Base-by-base conservation (phyloP, 2,329 filamentous ascomycete species). In the Leptographium procerum region DNA sequence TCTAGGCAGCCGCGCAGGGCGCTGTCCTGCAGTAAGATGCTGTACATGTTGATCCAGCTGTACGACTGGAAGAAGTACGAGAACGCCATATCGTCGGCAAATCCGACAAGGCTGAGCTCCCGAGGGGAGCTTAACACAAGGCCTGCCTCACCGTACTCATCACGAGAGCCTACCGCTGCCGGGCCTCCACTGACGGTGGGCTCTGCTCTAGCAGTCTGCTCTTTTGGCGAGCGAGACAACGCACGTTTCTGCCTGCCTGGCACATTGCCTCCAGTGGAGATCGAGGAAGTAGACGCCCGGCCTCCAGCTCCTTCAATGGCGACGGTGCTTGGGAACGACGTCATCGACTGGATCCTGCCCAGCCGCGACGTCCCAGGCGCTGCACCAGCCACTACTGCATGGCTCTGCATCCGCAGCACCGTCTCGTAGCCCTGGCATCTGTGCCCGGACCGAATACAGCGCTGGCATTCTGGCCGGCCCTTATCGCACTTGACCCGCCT, bases 31-130 rank as follows among this genome's bases (percentile, higher is more conserved):
- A 67, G 56, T 54, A 67, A 59, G 11, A 66, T 61, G 50, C 66
- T 67, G 61, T 66, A 65, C 62, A 67, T 66, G 59, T 65, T 65
- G 58, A 66, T 66, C 66, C 66, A 67, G 43, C 65, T 63, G 34
- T 67, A 67, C 11, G 66, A 61, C 22, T 64, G 60, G 48, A 67
- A 67, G 56, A 67, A 66, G 63, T 67, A 66, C 43, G 64, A 64
- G 24, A 66, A 62, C 3, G 66, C 61, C 59, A 67, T 65, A 57
- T 67, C 62, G 58, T 67, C 65, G 56, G 65, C 60, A 28, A 67
- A 67, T 14, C 65, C 63, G 1, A 57, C 58, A 4, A 67, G 58
- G 57, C 62, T 64, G 55, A 66, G 58, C 43, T 64, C 63, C 13
- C 29, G 36, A 43, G 26, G 14, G 6, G 6, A 10, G 31, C 31